Conservation (phyloP, 2,329 filamentous ascomycete species). For the Sarocladiaceae sp. region DNA sequence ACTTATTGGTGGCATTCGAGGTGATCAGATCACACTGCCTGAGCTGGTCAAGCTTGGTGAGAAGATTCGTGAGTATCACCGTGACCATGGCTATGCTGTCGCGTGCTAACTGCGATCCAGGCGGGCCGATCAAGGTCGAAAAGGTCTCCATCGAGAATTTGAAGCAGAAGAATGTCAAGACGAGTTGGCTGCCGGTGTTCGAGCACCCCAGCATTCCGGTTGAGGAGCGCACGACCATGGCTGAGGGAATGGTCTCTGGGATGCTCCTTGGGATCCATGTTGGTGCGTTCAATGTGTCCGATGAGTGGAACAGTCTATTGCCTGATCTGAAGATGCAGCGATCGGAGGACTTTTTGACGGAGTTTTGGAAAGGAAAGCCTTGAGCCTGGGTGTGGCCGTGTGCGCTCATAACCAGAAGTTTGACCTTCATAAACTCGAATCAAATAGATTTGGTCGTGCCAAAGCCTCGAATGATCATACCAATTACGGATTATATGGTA, state of each 20-base stretch:
- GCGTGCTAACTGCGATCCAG: too few relatives aligned
- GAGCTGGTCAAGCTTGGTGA: slow-evolving; percentile 35
- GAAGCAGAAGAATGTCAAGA: slow-evolving; percentile 17
- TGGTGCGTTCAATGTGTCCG: slow-evolving; percentile 33
- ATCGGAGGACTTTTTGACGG: slow-evolving; percentile 34
- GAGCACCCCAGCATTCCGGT: slow-evolving; percentile 15
- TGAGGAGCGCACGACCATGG: not conserved
- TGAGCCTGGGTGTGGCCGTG: too few relatives aligned
- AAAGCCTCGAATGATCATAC: too few relatives aligned
- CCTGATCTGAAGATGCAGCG: slow-evolving; percentile 38
- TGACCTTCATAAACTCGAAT: too few relatives aligned
- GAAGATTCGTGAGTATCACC: slow-evolving; percentile 31
- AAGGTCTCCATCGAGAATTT: slow-evolving; percentile 17
- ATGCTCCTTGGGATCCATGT: not conserved
- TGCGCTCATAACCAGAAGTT: too few relatives aligned
- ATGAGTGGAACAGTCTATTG: slow-evolving; percentile 41
- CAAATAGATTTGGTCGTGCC: too few relatives aligned
- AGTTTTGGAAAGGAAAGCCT: slow-evolving; percentile 4
- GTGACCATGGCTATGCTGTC: too few relatives aligned
- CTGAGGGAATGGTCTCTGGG: not conserved
- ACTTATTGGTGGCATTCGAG: slow-evolving; percentile 33
- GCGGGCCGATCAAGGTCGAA: slow-evolving; percentile 17
- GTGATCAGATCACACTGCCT: slow-evolving; percentile 27
- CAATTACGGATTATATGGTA: too few relatives aligned
- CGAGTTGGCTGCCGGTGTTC: slow-evolving; percentile 18